Conservation (phyloP, 208 protist species). For the Wallacemonas sp. region DNA sequence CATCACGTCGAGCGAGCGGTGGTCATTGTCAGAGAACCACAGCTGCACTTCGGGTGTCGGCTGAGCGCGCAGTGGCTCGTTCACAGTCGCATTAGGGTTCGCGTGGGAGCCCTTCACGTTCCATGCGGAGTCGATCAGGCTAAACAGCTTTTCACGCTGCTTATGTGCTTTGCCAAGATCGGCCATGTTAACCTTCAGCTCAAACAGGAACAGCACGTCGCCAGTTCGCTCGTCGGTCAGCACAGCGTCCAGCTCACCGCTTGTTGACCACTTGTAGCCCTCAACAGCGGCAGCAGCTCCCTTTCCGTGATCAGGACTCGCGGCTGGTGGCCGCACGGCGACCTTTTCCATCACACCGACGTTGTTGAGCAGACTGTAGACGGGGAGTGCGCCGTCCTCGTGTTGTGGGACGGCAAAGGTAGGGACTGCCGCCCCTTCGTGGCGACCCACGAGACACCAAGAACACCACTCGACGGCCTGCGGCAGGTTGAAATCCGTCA, state of each 20-base stretch:
- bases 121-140: constrained; percentile 9
- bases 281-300: not conserved
- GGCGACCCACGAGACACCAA: constrained; percentile 12
- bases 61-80: too few relatives aligned
- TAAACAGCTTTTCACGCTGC: constrained; percentile 19
- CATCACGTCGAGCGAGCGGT: not conserved
- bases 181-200: constrained; percentile 24
- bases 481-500: not conserved
- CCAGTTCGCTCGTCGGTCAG: constrained; percentile 9
- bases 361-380: constrained; percentile 11
- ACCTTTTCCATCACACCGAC: not conserved
- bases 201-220: constrained; percentile 19
- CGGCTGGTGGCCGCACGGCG: too few relatives aligned
- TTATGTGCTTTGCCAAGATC: constrained; percentile 16
- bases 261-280: not conserved
- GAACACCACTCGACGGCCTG: constrained; percentile 13
- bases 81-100: not conserved
- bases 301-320: too few relatives aligned
- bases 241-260: constrained; percentile 20
- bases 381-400: not conserved
- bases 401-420: not conserved
- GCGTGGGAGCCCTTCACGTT: not conserved
- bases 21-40: not conserved
- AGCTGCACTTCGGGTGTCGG: not conserved
- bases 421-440: not conserved